Percentiles rank a stretch among this genome's conserved stretches.
Evolutionary conservation across 257 asterid species (phyloP).

Genomic region (Primulina huaijiensis): DNA sequence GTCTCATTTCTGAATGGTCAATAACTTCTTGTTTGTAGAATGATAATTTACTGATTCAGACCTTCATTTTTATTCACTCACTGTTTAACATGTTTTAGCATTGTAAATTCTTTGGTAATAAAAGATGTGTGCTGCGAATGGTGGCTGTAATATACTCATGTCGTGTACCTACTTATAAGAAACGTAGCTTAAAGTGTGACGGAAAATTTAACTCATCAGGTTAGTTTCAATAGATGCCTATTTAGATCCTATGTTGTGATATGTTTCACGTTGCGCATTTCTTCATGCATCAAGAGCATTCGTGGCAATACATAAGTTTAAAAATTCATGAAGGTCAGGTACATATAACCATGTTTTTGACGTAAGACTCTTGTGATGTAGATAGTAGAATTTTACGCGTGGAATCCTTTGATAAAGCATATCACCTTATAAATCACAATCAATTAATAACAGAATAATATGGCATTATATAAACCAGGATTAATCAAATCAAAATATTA

Average conservation of each 20-base stretch:
- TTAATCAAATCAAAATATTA: not conserved
- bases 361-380: not conserved
- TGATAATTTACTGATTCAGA: not conserved
- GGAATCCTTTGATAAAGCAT: not conserved
- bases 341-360: not conserved
- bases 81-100: not conserved
- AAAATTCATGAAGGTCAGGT: not conserved
- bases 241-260: not conserved
- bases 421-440: not conserved
- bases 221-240: not conserved
- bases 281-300: not conserved
- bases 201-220: not conserved
- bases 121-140: not conserved
- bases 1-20: constrained; percentile 1
- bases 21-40: constrained; percentile 1
- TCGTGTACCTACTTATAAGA: not conserved
- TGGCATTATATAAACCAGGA: not conserved
- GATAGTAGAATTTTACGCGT: not conserved
- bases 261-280: not conserved
- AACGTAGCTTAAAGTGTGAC: not conserved
- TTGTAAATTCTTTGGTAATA: not conserved
- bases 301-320: not conserved
- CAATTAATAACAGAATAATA: not conserved
- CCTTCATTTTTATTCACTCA: not conserved
- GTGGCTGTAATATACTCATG: not conserved